Base-by-base conservation (phyloP, 192 early-diverging fungal genomes). In the Coemansia sp. region DNA sequence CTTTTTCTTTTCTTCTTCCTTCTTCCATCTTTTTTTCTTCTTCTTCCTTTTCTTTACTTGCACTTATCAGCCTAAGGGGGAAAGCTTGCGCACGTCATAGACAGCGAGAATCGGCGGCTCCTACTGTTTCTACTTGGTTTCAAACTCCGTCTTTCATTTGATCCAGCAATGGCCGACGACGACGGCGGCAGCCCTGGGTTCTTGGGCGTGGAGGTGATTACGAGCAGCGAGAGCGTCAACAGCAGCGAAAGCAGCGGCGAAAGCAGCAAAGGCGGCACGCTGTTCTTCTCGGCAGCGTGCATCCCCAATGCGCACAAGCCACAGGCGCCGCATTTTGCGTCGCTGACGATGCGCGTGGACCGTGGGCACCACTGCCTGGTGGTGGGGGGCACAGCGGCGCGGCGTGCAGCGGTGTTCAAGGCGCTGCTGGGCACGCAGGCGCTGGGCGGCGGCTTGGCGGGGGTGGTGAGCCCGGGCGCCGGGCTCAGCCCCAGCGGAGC, bases 331-430 rank as follows among this genome's bases (percentile, higher is more conserved):
- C 59, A 65, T 24, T 71, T 76, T 49, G 42, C 39, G 36, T 32
- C 49, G 19, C 76, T 78, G 40, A 64, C 62, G 29, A 43, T 68
- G 66, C 65, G 40, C 4, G 62, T 78, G 42, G 62, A 37, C 45
- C 66, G 58, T 27, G 76, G 76, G 20, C 76, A 78, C 43, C 76
- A 72, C 43, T 59, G 60, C 25, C 49, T 78, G 40, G 62, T 78
- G 8, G 68, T 77, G n/a, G 74, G 74, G 22, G 66, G 62, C 36
- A 37, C 42, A 15, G 27, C 37, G 27, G 62, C 59, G 27, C 70
- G 67, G 61, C 64, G 71, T 24, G 38, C 57, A 11, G 58, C 64
- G 6, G 58, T 79, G 31, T 40, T 61, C 32, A 60, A 67, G 8
- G 63, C 66, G 20, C 71, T 73, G 36, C 47, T 53, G n/a, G 66